Base-by-base conservation (phyloP, 2,329 filamentous ascomycete genomes). In the Sporothrix luriei region DNA sequence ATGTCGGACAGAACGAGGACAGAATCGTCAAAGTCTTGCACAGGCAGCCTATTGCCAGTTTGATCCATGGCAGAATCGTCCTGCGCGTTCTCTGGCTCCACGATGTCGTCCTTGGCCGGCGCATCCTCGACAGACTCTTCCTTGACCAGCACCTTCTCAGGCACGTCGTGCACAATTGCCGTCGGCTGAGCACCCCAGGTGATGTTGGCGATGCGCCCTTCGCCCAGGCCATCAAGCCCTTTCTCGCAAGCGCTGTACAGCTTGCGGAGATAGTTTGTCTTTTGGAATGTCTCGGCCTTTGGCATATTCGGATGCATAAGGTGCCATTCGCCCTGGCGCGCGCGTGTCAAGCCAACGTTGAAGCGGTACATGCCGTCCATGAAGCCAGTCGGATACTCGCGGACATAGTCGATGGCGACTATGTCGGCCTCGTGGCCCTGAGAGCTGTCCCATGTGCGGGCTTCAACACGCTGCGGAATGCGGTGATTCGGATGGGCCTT, bases 341-440 rank as follows among this genome's bases (percentile, higher is more conserved):
- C 81, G 3, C 83, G 76, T 0, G 82, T 84, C 9, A 84, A 76
- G 0, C 81, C 81, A 0, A 84, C 82, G 19, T 82, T 83, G 2
- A 84, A 77, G 0, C 82, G 76, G 49, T 82, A 80, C 0, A 79
- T 75, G 19, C 84, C 79, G 26, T 84, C 78, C 74, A 83, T 79
- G 65, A 84, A 83, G 0, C 76, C 77, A 0, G 80, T 79, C 0
- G 75, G 75, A 0, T 73, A 75, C 0, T 79, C 79, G n/a, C 80
- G 76, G 2, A 84, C 82, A 71, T 84, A 77, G 74, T 84, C 83
- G 0, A 84, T 76, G 46, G 83, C 80, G 0, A 84, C 81, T 5
- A 83, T 76, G 52, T 84, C 83, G 0, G 83, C 82, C 69, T 84
- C 81, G 16, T 82, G 81, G 0, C 83, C 83, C 51, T 84, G 82